A percentile compares a stretch with the other conserved stretches of the same genome.
Evolutionary conservation across 2,329 filamentous ascomycete genomes (phyloP).

Genomic region (Penicillium sp.): DNA sequence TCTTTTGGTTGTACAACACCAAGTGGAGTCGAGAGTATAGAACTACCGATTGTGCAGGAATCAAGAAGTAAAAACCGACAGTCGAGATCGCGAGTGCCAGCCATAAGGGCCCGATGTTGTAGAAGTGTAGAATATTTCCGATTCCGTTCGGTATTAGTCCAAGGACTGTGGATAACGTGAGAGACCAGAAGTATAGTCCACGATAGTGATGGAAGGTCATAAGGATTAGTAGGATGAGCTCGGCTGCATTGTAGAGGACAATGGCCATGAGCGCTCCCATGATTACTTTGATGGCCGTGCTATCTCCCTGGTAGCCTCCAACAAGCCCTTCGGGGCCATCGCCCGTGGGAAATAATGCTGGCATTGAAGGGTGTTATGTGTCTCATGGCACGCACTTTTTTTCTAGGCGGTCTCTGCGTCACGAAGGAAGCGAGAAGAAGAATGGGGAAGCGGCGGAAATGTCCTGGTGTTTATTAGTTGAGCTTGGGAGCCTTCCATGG

Average conservation of each 20-base stretch:
- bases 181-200: slow-evolving; percentile 16
- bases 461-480: no score
- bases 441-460: no score
- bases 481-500: no score
- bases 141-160: slow-evolving; percentile 3
- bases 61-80: slow-evolving; percentile 41
- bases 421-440: no score
- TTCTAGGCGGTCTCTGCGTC: no score
- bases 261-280: background rate
- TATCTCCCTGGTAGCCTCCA: background rate
- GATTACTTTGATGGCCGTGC: background rate
- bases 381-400: no score
- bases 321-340: background rate
- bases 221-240: background rate
- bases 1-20: slow-evolving; percentile 32
- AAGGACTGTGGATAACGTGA: background rate
- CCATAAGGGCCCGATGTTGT: slow-evolving; percentile 1
- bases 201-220: slow-evolving; percentile 16
- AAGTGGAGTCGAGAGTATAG: slow-evolving; percentile 47
- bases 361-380: no score
- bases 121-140: slow-evolving; percentile 5
- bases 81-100: slow-evolving; percentile 30
- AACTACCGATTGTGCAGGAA: slow-evolving; percentile 45
- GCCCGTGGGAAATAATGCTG: no score
- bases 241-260: background rate